These are phyloP conservation scores for Blastobotrys malaysiensis DNA, from an alignment of 1,139 yeast species.

Conservation along the genomic window DNA sequence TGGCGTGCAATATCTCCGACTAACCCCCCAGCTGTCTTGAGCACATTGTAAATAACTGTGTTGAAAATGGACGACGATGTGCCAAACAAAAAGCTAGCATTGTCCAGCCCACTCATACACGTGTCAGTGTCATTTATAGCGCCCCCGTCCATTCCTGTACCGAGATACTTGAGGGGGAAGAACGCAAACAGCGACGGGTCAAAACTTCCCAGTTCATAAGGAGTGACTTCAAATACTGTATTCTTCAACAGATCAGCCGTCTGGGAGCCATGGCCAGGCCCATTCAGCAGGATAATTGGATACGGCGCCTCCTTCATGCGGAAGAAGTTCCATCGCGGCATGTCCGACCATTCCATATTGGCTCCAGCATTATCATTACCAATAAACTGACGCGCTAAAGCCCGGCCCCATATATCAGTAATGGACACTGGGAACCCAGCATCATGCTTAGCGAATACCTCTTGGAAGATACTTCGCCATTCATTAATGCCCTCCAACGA, in stretches of 20 bases:
- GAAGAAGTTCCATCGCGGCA: constrained; percentile 49
- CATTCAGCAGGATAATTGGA: constrained; percentile 75
- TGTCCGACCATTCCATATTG: constrained; percentile 59
- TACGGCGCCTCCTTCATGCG: constrained; percentile 65
- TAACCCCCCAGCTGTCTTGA: constrained; percentile 8
- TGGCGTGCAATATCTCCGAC: constrained; percentile 15
- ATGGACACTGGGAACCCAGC: constrained; percentile 68
- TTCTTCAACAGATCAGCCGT: constrained; percentile 39
- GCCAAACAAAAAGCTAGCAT: constrained; percentile 69
- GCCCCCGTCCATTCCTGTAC: constrained; percentile 62
- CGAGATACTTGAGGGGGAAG: constrained; percentile 64
- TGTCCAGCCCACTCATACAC: constrained; percentile 69
- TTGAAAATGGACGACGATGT: constrained; percentile 75
- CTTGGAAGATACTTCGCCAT: constrained; percentile 44
- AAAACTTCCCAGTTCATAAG: constrained; percentile 87
- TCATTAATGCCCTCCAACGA: constrained; percentile 43
- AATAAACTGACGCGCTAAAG: constrained; percentile 66
- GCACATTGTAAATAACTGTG: constrained; percentile 36
- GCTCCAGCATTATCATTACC: constrained; percentile 49
- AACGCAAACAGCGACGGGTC: constrained; percentile 70
- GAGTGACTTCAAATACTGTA: constrained; percentile 72
- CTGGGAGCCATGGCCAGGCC: constrained; percentile 55
- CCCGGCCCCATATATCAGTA: constrained; percentile 88
- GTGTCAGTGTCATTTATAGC: constrained; percentile 44
- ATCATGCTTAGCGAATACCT: constrained; percentile 49